These are phyloP conservation scores for Aspergillus indologenus DNA, from an alignment of 495 filamentous ascomycete species.

Conservation along the genomic window DNA sequence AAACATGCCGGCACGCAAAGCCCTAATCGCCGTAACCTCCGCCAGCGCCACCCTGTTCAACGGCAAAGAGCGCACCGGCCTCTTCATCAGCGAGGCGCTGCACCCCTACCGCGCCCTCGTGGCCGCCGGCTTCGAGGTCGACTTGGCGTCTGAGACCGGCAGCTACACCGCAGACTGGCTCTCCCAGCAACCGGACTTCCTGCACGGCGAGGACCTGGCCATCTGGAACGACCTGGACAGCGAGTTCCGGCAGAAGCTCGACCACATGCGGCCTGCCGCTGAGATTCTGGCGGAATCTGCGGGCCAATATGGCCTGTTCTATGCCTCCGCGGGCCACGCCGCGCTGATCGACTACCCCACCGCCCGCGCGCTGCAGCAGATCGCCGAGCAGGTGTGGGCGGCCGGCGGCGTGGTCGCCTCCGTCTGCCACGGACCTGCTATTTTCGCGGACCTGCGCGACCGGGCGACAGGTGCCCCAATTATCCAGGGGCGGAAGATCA, in stretches of 20 bases:
- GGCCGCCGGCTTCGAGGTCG: constrained; percentile 47
- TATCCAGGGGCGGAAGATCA: constrained; percentile 38
- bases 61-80: constrained; percentile 38
- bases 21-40: constrained; percentile 47
- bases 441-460: constrained; percentile 43
- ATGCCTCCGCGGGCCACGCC: constrained; percentile 47
- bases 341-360: constrained; percentile 47
- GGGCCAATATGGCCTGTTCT: constrained; percentile 40
- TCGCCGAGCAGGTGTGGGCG: constrained; percentile 36
- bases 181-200: constrained; percentile 40
- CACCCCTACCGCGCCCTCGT: constrained; percentile 47
- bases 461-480: constrained; percentile 36
- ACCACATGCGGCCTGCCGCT: constrained; percentile 26
- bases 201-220: constrained; percentile 33
- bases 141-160: constrained; percentile 49
- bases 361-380: constrained; percentile 39
- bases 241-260: constrained; percentile 41
- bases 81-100: constrained; percentile 50
- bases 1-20: constrained; percentile 42
- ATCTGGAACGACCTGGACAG: constrained; percentile 39
- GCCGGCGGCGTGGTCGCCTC: constrained; percentile 38
- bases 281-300: too few species aligned
- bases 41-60: constrained; percentile 42
- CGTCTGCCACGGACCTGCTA: constrained; percentile 45
- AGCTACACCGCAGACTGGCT: constrained; percentile 46